phyloP scores from a whole-genome alignment of 306 rosid species.

The Cicer arietinum region DNA sequence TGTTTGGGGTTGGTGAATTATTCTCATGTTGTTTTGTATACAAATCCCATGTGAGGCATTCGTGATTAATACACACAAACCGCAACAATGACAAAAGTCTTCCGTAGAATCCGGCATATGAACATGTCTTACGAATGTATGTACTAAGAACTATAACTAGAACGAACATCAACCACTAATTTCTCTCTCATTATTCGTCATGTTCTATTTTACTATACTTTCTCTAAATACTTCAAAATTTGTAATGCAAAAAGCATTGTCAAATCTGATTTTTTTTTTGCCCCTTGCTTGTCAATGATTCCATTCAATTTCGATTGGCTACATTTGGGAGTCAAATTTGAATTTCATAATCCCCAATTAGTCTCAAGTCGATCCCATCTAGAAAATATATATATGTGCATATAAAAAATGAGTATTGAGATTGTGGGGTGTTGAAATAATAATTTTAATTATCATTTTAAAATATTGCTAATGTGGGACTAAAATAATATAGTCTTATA shows the following conservation, averaged over 20 bases:
- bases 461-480: too few species aligned
- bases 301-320: slow-evolving; percentile 32
- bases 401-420: too few species aligned
- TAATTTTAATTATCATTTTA: too few species aligned
- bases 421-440: too few species aligned
- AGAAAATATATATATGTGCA: too few species aligned
- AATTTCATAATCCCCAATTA: background rate
- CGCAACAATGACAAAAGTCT: slow-evolving; percentile 48
- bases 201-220: slow-evolving; percentile 27
- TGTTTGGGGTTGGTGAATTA: slow-evolving; percentile 64
- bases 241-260: background rate
- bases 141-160: slow-evolving; percentile 18
- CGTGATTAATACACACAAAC: slow-evolving; percentile 37
- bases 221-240: background rate
- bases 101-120: slow-evolving; percentile 62
- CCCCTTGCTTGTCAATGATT: background rate
- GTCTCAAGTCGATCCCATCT: background rate
- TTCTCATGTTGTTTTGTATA: slow-evolving; percentile 46
- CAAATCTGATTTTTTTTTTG: background rate
- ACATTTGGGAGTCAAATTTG: background rate
- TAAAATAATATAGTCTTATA: too few species aligned
- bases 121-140: slow-evolving; percentile 51
- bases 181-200: background rate
- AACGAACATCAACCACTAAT: slow-evolving; percentile 17
- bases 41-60: slow-evolving; percentile 67